These are phyloP conservation scores for Solanum corneliomulleri DNA, from an alignment of 257 asterid species.

Conservation along the genomic window DNA sequence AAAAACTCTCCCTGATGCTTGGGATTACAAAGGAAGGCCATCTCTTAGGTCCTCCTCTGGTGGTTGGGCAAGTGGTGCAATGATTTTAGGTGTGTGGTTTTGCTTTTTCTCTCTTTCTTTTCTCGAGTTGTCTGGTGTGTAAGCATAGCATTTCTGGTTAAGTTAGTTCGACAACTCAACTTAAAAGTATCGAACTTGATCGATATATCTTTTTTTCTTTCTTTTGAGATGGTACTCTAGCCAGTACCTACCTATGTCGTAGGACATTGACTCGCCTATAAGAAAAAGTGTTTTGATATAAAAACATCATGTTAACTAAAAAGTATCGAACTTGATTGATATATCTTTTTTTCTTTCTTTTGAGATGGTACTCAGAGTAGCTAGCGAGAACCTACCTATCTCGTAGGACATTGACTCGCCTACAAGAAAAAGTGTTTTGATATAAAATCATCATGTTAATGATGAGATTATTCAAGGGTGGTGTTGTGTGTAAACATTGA, in stretches of 20 bases:
- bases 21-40: constrained; percentile 61
- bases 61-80: constrained; percentile 54
- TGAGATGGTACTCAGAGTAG: not conserved
- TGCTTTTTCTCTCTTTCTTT: not conserved
- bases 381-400: not conserved
- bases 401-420: not conserved
- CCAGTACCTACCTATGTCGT: not conserved
- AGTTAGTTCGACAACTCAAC: not conserved
- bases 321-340: not conserved
- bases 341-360: not conserved
- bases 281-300: not conserved
- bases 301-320: not conserved
- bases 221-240: not conserved
- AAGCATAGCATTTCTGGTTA: not conserved
- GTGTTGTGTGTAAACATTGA: not conserved
- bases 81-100: constrained; percentile 35
- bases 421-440: not conserved
- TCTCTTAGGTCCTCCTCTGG: constrained; percentile 43
- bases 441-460: not conserved
- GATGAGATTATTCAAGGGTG: not conserved
- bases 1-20: constrained; percentile 40
- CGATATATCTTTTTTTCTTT: not conserved
- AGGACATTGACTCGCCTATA: not conserved
- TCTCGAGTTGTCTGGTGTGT: not conserved
- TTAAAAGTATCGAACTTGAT: not conserved